Evolutionary conservation across 2,329 filamentous ascomycete species (phyloP), one percentile per base, ranked within the genome.

Genomic region (Arthrobotrys iridis): DNA sequence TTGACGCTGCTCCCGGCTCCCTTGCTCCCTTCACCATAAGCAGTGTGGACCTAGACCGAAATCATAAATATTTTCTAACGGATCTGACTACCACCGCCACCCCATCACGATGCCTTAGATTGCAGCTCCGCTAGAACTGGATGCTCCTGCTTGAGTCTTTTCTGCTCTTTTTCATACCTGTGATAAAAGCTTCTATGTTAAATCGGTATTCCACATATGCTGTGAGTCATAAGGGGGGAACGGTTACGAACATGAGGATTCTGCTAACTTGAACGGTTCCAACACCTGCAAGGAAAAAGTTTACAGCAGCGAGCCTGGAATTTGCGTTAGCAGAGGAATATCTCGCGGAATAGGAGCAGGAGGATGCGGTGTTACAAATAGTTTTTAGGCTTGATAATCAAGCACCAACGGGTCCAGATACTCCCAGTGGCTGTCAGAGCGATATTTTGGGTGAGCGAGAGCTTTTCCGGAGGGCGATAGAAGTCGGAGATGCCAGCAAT

Each of bases 371-470:
- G 28, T 30, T 85, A 93, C 90, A 97, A 90, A 81, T 93, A 85
- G 86, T 99, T 99, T 84, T 89, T 89, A 70, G 95, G 95, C 83
- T 89, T 93, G 84, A 99, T 99, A 83, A 99, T 91, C 82, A 98
- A 87, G 87, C 95, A 99, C 95, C 95, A 99, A 79, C 95, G 89
- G 48, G 95, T 99, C 95, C 95, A 99, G 87, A 99, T 99, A 78
- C 91, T 84, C 79, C 95, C 95, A 7, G 95, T 99, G 80, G 89
- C 89, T 81, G 92, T 95, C 79, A 99, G 88, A 73, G 95, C 94
- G 58, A 86, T 86, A 85, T 98, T 99, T 84, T 97, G 93, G 28
- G 92, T 95, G 77, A 97, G 85, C 41, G 93, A 97, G 79, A 99
- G 92, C 83, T 93, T 93, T 83, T 96, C 92, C 77, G 91, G 93